Evolutionary conservation across 768 basidiomycete species (phyloP).

Genomic region (Hygrocybe coccinea): DNA sequence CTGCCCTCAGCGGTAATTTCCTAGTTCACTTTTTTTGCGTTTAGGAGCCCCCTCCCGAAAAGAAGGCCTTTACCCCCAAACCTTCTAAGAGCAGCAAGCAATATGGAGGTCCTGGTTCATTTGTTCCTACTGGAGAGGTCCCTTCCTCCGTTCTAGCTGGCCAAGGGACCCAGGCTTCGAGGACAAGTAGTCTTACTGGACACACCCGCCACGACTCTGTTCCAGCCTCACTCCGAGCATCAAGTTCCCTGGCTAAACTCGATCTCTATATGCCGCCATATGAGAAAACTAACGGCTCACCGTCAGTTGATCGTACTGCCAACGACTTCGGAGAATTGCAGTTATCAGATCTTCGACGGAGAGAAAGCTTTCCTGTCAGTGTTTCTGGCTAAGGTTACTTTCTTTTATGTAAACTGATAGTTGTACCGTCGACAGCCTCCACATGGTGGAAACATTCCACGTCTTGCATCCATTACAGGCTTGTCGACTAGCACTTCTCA

Average conservation of each 20-base stretch:
- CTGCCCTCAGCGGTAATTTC: not conserved
- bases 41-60: constrained; percentile 76
- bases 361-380: constrained; percentile 60
- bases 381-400: not conserved
- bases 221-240: constrained; percentile 57
- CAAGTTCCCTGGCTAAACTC: constrained; percentile 54
- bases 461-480: constrained; percentile 36
- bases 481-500: constrained; percentile 33
- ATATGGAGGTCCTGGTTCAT: constrained; percentile 77
- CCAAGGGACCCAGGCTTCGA: constrained; percentile 26
- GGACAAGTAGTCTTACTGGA: constrained; percentile 31
- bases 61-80: constrained; percentile 46
- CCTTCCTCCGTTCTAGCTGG: constrained; percentile 19
- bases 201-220: constrained; percentile 47
- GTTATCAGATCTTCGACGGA: constrained; percentile 43
- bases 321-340: constrained; percentile 66
- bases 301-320: constrained; percentile 50
- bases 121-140: constrained; percentile 50
- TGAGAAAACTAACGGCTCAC: constrained; percentile 44
- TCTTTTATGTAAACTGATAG: not conserved
- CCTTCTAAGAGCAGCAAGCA: constrained; percentile 49
- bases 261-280: constrained; percentile 75
- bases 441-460: constrained; percentile 33
- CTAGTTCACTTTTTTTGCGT: constrained; percentile 2
- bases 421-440: constrained; percentile 26